phyloP scores from a whole-genome alignment of 352 stramenopile genomes.

The Globisporangium solare region DNA sequence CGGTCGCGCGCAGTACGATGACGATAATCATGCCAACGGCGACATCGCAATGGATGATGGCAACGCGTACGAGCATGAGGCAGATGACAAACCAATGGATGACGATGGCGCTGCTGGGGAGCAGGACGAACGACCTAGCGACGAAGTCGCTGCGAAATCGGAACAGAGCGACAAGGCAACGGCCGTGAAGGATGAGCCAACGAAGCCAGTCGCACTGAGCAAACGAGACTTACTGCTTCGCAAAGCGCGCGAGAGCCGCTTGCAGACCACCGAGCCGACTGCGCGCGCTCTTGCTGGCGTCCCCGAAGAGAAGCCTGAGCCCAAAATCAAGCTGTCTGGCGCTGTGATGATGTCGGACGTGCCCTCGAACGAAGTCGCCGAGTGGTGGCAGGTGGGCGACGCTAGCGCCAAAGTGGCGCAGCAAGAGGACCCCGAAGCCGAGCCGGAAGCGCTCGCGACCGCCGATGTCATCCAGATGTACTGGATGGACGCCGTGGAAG shows the following conservation, averaged over 20 bases:
- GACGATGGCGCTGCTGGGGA: constrained; percentile 1
- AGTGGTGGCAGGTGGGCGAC: constrained; percentile 74
- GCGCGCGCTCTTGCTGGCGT: constrained; percentile 41
- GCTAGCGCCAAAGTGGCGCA: constrained; percentile 12
- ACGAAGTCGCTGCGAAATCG: constrained; percentile 11
- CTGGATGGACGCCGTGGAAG: constrained; percentile 97
- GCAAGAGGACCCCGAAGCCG: constrained; percentile 25
- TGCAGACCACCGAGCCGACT: constrained; percentile 64
- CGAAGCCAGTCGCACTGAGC: constrained; percentile 30
- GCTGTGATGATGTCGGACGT: constrained; percentile 34
- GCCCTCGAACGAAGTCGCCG: constrained; percentile 81
- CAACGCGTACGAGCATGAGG: constrained; percentile 11
- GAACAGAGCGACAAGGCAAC: constrained; percentile 17
- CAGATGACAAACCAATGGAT: constrained; percentile 21
- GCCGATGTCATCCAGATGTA: constrained; percentile 91
- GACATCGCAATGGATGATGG: constrained; percentile 14
- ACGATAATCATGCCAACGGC: constrained; percentile 24
- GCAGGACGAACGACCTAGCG: constrained; percentile 1
- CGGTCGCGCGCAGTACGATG: constrained; percentile 12
- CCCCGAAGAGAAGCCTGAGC: constrained; percentile 8
- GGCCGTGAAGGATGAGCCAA: constrained; percentile 13
- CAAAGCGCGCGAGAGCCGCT: constrained; percentile 45
- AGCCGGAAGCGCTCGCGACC: constrained; percentile 26
- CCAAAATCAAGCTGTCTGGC: not conserved
- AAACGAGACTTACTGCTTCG: constrained; percentile 78